A percentile compares a stretch with the other conserved stretches of the same genome.
These are phyloP conservation scores for Tolypocladium ovalisporum DNA, from an alignment of 2,329 filamentous ascomycete species.

Conservation along the genomic window DNA sequence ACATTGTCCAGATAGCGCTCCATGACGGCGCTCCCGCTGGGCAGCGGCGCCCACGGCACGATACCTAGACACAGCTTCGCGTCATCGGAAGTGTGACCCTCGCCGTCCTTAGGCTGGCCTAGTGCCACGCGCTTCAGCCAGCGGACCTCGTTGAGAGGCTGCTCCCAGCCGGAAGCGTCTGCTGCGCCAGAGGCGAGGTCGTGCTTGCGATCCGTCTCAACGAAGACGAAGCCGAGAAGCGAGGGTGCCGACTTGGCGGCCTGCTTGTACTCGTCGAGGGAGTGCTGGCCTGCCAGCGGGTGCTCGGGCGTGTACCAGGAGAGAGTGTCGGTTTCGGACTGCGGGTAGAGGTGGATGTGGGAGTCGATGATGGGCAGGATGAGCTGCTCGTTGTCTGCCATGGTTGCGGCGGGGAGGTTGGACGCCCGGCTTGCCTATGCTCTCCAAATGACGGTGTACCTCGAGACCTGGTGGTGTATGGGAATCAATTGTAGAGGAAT, in stretches of 20 bases:
- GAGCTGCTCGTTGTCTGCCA: constrained; percentile 24
- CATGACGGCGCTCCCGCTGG: constrained; percentile 49
- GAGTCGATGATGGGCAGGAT: constrained; percentile 66
- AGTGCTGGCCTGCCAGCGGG: constrained; percentile 53
- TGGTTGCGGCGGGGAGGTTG: constrained; percentile 6
- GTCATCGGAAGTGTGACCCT: constrained; percentile 39
- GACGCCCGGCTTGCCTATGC: not conserved
- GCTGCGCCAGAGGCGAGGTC: constrained; percentile 35
- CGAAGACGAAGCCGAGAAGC: constrained; percentile 64
- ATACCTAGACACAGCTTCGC: constrained; percentile 53
- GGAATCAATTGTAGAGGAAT: not conserved
- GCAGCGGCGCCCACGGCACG: constrained; percentile 78
- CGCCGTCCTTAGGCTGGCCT: constrained; percentile 42
- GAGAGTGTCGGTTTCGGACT: constrained; percentile 53
- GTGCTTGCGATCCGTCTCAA: constrained; percentile 70
- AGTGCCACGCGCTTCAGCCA: constrained; percentile 57
- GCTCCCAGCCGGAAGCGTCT: constrained; percentile 48
- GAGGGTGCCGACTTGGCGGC: constrained; percentile 28
- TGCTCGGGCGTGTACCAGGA: constrained; percentile 54
- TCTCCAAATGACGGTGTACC: not conserved
- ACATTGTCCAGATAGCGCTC: constrained; percentile 54
- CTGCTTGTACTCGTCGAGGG: constrained; percentile 50
- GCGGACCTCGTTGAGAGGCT: constrained; percentile 60
- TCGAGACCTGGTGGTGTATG: not conserved
- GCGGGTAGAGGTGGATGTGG: constrained; percentile 82